Evolutionary conservation across 2,329 filamentous ascomycete genomes (phyloP).

Genomic region (Trichoderma sp.): DNA sequence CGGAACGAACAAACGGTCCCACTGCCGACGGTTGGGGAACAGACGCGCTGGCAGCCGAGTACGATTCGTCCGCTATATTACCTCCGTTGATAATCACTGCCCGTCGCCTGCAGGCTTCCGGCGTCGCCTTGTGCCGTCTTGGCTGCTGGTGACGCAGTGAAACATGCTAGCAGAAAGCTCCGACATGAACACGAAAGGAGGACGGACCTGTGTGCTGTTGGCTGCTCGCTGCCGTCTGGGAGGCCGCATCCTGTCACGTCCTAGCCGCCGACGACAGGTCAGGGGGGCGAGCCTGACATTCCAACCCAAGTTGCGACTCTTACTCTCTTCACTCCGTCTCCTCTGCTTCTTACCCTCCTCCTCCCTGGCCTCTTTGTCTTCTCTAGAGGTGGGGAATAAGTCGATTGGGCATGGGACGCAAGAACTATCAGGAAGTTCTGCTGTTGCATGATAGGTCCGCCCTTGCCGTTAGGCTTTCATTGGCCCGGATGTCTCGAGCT

Average conservation of each 20-base stretch:
- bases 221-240: background rate
- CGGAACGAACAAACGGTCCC: constrained; percentile 4
- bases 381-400: background rate
- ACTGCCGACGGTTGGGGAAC: constrained; percentile 8
- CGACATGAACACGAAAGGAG: background rate
- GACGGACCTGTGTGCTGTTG: background rate
- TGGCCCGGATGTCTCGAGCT: constrained; percentile 19
- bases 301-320: constrained; percentile 8
- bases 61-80: constrained; percentile 9
- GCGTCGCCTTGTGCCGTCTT: background rate
- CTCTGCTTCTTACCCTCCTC: background rate
- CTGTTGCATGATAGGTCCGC: constrained; percentile 12
- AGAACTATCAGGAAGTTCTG: background rate
- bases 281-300: background rate
- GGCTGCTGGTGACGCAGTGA: constrained; percentile 9
- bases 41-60: constrained; percentile 9
- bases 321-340: background rate
- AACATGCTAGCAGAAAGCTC: constrained; percentile 14
- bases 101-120: background rate
- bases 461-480: background rate
- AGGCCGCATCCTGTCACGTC: constrained; percentile 16
- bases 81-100: background rate
- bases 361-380: background rate
- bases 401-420: background rate
- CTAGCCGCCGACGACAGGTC: constrained; percentile 22